A percentile compares a stretch with the other conserved stretches of the same genome.
Conservation (phyloP, 495 filamentous ascomycete species). For the Aspergillus sclerotioniger region DNA sequence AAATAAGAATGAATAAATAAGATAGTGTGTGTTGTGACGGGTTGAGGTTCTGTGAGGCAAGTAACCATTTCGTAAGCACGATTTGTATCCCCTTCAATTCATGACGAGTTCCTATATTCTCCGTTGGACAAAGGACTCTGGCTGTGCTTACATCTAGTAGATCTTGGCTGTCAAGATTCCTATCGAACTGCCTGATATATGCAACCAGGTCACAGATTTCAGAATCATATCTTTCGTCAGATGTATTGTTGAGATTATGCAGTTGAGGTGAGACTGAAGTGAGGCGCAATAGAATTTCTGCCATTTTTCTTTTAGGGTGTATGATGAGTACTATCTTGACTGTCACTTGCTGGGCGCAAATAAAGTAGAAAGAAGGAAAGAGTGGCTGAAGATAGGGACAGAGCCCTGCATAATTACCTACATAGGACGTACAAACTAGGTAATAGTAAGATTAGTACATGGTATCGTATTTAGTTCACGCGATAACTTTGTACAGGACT, state of each 20-base stretch:
- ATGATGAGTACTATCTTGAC: not conserved
- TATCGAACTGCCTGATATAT: conserved; percentile 23
- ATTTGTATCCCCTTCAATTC: too few relatives aligned
- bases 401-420: not conserved
- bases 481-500: too few relatives aligned
- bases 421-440: too few relatives aligned
- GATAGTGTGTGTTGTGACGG: conserved; percentile 42
- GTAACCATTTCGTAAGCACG: conserved; percentile 5
- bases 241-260: conserved; percentile 1
- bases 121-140: not conserved
- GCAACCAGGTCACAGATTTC: conserved; percentile 29
- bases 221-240: conserved; percentile 29
- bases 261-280: conserved; percentile 14
- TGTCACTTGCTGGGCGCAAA: not conserved
- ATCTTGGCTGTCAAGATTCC: conserved; percentile 16
- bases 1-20: conserved; percentile 40
- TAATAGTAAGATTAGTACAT: too few relatives aligned
- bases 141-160: conserved; percentile 29
- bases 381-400: not conserved
- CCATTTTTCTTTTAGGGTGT: conserved; percentile 12
- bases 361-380: not conserved
- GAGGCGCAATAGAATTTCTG: conserved; percentile 14
- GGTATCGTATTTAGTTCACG: too few relatives aligned
- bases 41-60: conserved; percentile 35
- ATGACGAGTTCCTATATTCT: not conserved